phyloP scores from a whole-genome alignment of 768 basidiomycete species.

The Pleurotus eryngii region DNA sequence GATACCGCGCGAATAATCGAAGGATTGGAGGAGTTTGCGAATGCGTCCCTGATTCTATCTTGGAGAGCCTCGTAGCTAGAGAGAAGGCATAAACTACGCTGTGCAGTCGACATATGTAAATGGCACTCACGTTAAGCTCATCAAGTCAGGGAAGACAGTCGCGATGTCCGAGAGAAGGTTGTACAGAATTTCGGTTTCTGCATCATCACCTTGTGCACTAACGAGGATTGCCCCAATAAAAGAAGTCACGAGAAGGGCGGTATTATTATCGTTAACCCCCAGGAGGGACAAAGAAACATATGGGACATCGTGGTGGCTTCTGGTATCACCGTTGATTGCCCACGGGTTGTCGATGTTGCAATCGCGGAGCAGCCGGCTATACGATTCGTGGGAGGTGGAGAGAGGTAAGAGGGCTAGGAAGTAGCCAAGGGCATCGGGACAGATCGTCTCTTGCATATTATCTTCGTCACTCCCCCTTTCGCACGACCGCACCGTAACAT shows the following conservation, averaged over 20 bases:
- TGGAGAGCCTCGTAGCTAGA: slow-evolving; percentile 72
- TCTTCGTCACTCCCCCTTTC: slow-evolving; percentile 27
- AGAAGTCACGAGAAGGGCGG: slow-evolving; percentile 70
- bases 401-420: slow-evolving; percentile 76
- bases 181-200: slow-evolving; percentile 80
- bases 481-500: slow-evolving; percentile 51
- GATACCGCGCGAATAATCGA: slow-evolving; percentile 68
- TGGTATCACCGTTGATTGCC: slow-evolving; percentile 36
- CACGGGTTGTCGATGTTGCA: slow-evolving; percentile 51
- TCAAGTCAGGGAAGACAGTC: slow-evolving; percentile 62
- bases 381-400: slow-evolving; percentile 53
- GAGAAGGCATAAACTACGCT: background rate
- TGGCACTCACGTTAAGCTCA: slow-evolving; percentile 67
- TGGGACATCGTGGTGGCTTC: slow-evolving; percentile 43
- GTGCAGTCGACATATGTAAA: slow-evolving; percentile 3
- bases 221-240: slow-evolving; percentile 73
- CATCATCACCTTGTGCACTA: slow-evolving; percentile 75
- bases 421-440: slow-evolving; percentile 66
- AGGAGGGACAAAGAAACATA: slow-evolving; percentile 55
- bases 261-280: slow-evolving; percentile 57
- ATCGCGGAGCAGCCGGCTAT: slow-evolving; percentile 60
- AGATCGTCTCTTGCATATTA: slow-evolving; percentile 42
- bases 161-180: slow-evolving; percentile 71
- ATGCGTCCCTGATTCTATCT: slow-evolving; percentile 70
- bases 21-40: slow-evolving; percentile 69